Conservation (phyloP, 192 early-diverging fungal species). For the Mortierella alpina region DNA sequence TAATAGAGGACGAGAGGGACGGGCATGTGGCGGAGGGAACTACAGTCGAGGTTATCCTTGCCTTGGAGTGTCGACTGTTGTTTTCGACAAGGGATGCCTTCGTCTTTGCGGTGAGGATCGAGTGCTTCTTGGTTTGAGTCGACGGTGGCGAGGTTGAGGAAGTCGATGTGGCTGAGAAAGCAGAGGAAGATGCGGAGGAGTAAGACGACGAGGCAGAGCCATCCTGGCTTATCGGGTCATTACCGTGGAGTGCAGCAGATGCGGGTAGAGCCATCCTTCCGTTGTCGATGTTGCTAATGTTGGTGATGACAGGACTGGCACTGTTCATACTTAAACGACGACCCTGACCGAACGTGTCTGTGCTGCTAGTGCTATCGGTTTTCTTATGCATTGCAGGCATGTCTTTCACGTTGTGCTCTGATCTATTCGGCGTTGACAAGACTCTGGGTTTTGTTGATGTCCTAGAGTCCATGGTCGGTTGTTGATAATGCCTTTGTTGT, state of each 20-base stretch:
- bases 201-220: slow-evolving; percentile 25
- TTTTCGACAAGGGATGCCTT: background rate
- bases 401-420: too few species aligned
- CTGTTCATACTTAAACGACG: slow-evolving; percentile 24
- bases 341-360: slow-evolving; percentile 22
- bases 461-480: background rate
- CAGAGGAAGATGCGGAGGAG: slow-evolving; percentile 37
- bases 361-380: background rate
- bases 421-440: too few species aligned
- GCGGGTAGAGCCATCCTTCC: background rate
- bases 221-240: slow-evolving; percentile 3
- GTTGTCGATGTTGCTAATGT: background rate
- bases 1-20: too few species aligned
- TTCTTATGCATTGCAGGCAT: too few species aligned
- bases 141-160: slow-evolving; percentile 23
- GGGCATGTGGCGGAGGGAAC: too few species aligned
- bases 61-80: background rate
- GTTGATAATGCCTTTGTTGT: background rate
- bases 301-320: background rate
- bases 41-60: too few species aligned
- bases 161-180: slow-evolving; percentile 12
- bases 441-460: background rate
- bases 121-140: slow-evolving; percentile 14
- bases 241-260: background rate
- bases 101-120: background rate